Evolutionary conservation across 495 filamentous ascomycete genomes (phyloP), one percentile per base, ranked within the genome.

Genomic region (Lepraria neglecta): DNA sequence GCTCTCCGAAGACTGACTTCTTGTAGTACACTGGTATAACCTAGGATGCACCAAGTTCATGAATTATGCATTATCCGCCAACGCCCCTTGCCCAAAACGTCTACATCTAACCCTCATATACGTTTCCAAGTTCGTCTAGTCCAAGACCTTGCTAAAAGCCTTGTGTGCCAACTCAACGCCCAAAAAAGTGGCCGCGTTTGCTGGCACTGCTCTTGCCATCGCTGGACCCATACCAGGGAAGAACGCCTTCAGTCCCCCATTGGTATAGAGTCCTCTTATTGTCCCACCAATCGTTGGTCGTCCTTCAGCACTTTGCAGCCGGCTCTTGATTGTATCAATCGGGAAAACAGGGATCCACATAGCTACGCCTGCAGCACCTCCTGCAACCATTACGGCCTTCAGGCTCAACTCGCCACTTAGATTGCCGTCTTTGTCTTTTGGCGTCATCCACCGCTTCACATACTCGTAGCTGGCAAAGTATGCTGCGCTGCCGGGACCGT

Each of bases 341-440:
- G 94, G 94, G 82, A 99, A 99, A 21, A 99, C 91, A 28, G 95
- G 90, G 63, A 97, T 89, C 94, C 94, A 99, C 95, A 99, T 99
- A 27, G 94, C 91, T 52, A 99, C 85, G 68, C 94, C 94, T 0
- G 94, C 94, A 0, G 85, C 87, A 50, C 89, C 94, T 61, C 94
- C 94, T 0, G 94, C 94, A 42, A 82, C 79, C 64, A 89, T 85
- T n/a, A 99, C 82, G 4, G 94, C 95, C 4, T 81, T 71, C 63
- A 97, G 73, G 56, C 88, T 91, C 50, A 97, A 76, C 10, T 67
- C 65, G 43, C 85, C 87, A 14, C 45, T 59, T 17, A 84, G 73
- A 59, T 89, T 86, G 11, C 89, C 90, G n/a, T 76, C 73, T 17
- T 80, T 88, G 69, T 96, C 91, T 64, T 85, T 84, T 15, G 92